Base-by-base conservation (phyloP, 78 protist species). In the Dictyostelium discoideum region DNA sequence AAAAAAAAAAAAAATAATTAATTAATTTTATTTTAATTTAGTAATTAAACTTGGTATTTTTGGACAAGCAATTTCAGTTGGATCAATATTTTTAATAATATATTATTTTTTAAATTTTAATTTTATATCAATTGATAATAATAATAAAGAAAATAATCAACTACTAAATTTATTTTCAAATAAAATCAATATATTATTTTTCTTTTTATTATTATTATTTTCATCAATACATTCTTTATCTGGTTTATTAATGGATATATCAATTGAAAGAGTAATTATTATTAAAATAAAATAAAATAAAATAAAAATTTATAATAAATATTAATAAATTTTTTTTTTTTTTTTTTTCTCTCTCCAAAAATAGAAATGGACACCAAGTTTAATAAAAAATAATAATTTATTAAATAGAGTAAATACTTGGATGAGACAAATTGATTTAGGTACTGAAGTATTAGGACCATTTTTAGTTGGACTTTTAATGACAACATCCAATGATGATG, bases 381-480 rank as follows among this genome's bases (percentile, higher is more conserved):
- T 87, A 16, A 40, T 76, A 14, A 87, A 79, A 42, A 48, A 73
- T 20, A 83, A 86, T 76, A n/a, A 16, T 46, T 14, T 39, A 13
- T 29, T 87, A 39, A 76, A 46, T 18, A 76, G 11, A 11, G 65
- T 78, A 0, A 87, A 48, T 48, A 72, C 86, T 6, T 13, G 72
- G 26, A 87, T 87, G 93, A 86, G 74, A 86, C 92, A 86, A 57
- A 76, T 86, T 24, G 92, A 86, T 76, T 57, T 86, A 29, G 32
- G 42, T n/a, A 76, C 92, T 16, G 92, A 86, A n/a, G 92, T 86
- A 22, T 73, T 72, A 2, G 83, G 84, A 76, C 92, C 92, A 48
- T 86, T 86, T 37, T 39, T 86, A 39, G 92, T 69, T 22, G 92
- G 92, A 8, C 65, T 54, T 16, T 54, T 54, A 54, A 54, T 54